Conservation (phyloP, 2,329 filamentous ascomycete species). For the Colletotrichum cordylinicola region DNA sequence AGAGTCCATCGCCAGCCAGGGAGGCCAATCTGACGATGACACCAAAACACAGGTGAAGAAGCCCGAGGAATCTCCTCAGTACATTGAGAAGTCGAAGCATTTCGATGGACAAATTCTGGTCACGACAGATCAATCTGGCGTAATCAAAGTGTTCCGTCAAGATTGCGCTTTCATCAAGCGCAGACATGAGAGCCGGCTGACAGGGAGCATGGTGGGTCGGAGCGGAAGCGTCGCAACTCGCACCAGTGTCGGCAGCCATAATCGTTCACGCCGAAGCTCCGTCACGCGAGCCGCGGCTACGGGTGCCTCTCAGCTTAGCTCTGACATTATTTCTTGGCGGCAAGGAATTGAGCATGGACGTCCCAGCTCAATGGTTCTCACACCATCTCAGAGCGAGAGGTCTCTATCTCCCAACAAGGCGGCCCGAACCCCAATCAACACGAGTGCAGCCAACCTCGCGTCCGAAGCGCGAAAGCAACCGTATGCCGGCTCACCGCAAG, state of each 20-base stretch:
- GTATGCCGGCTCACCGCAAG: slow-evolving; percentile 36
- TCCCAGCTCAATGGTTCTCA: slow-evolving; percentile 39
- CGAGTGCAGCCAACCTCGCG: slow-evolving; percentile 43
- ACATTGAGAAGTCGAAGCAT: slow-evolving; percentile 78
- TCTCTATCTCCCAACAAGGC: slow-evolving; percentile 61
- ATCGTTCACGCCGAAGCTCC: slow-evolving; percentile 60
- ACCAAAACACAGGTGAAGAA: slow-evolving; percentile 37
- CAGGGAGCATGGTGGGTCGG: slow-evolving; percentile 60
- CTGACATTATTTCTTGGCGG: slow-evolving; percentile 90
- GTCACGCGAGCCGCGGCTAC: slow-evolving; percentile 42
- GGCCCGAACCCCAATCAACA: slow-evolving; percentile 38
- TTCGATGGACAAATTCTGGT: slow-evolving; percentile 87
- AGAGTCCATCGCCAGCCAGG: slow-evolving; percentile 57
- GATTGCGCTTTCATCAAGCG: slow-evolving; percentile 89
- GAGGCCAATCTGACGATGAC: slow-evolving; percentile 41
- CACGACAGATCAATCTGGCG: slow-evolving; percentile 85
- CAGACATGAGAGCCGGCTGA: slow-evolving; percentile 69
- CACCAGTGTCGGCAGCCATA: slow-evolving; percentile 53
- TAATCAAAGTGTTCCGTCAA: slow-evolving; percentile 93
- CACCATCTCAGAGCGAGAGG: slow-evolving; percentile 54
- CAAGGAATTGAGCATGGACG: slow-evolving; percentile 63
- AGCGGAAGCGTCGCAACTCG: slow-evolving; percentile 62
- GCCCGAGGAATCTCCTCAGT: slow-evolving; percentile 76
- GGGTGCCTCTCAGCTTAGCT: slow-evolving; percentile 38
- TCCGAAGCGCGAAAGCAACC: slow-evolving; percentile 53